A percentile compares a stretch with the other conserved stretches of the same genome.
These are phyloP conservation scores for Globisporangium yorkense DNA, from an alignment of 352 stramenopile species.

Conservation along the genomic window DNA sequence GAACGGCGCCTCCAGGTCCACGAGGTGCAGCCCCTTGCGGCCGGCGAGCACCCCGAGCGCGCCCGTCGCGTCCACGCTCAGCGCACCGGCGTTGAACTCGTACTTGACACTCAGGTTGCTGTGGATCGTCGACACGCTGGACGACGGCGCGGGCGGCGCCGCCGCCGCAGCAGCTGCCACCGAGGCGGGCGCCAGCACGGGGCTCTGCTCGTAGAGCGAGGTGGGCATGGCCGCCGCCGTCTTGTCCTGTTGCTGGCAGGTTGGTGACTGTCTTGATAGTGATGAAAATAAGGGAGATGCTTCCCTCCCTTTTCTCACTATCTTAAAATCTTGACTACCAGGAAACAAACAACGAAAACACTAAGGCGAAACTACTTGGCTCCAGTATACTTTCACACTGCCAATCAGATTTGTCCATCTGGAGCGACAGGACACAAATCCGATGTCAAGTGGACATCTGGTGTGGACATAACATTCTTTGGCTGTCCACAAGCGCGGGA, in stretches of 20 bases:
- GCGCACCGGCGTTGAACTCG: slow-evolving; percentile 57
- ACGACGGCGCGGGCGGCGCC: slow-evolving; percentile 1
- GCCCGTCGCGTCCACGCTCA: slow-evolving; percentile 73
- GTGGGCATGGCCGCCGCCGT: slow-evolving; percentile 3
- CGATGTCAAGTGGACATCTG: too few species aligned
- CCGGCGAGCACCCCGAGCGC: slow-evolving; percentile 57
- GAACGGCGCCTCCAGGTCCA: slow-evolving; percentile 68
- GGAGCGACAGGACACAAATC: too few species aligned
- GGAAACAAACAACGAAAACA: too few species aligned
- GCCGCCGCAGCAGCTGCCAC: neutral
- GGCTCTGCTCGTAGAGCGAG: slow-evolving; percentile 9
- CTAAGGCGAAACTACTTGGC: too few species aligned
- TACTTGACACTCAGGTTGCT: slow-evolving; percentile 52
- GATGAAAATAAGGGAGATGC: neutral
- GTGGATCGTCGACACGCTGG: slow-evolving; percentile 29
- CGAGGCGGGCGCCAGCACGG: slow-evolving; percentile 1
- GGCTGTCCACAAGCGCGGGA: too few species aligned
- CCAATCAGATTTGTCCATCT: too few species aligned
- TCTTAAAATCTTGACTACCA: too few species aligned
- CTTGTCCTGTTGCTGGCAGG: too few species aligned
- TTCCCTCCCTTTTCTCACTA: too few species aligned
- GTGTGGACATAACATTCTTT: too few species aligned
- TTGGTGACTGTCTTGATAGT: neutral
- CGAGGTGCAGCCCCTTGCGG: slow-evolving; percentile 61
- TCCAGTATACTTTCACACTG: too few species aligned